These are phyloP conservation scores for Patellaria atrata DNA, from an alignment of 495 filamentous ascomycete species.

Conservation along the genomic window DNA sequence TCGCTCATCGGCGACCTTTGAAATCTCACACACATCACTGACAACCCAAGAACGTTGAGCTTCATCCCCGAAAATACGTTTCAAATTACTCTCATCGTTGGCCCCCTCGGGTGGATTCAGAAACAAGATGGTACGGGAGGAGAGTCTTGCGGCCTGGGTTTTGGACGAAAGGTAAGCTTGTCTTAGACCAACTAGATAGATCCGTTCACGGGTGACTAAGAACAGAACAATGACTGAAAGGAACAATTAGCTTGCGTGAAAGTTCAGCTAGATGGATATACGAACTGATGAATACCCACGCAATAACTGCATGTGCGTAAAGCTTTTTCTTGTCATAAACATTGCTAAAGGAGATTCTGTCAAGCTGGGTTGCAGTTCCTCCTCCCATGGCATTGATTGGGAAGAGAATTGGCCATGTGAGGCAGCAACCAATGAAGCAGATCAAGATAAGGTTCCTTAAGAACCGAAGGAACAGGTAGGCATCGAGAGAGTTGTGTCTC, in stretches of 20 bases:
- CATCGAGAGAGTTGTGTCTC: conserved; percentile 57
- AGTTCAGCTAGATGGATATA: conserved; percentile 3
- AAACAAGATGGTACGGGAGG: conserved; percentile 55
- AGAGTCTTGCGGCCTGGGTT: conserved; percentile 48
- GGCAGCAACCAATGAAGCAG: conserved; percentile 62
- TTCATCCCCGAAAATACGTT: conserved; percentile 29
- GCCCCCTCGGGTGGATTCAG: conserved; percentile 46
- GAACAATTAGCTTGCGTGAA: conserved; percentile 7
- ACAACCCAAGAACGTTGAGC: conserved; percentile 47
- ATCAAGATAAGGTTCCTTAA: conserved; percentile 57
- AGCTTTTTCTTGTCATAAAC: conserved; percentile 36
- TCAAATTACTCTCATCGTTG: conserved; percentile 18
- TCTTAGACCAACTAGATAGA: conserved; percentile 54
- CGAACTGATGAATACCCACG: conserved; percentile 42
- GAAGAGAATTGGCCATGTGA: conserved; percentile 78
- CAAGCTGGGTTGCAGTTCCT: conserved; percentile 42
- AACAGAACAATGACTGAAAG: conserved; percentile 47
- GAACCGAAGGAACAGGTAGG: conserved; percentile 77
- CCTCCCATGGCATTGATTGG: conserved; percentile 72
- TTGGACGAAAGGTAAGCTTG: conserved; percentile 61
- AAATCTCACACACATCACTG: too few relatives aligned
- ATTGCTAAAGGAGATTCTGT: conserved; percentile 54
- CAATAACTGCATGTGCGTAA: conserved; percentile 47
- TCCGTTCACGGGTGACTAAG: conserved; percentile 48
- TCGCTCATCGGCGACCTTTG: conserved; percentile 14